A percentile compares a stretch with the other conserved stretches of the same genome.
phyloP scores from a whole-genome alignment of 306 rosid genomes.

The Begonia masoniana region DNA sequence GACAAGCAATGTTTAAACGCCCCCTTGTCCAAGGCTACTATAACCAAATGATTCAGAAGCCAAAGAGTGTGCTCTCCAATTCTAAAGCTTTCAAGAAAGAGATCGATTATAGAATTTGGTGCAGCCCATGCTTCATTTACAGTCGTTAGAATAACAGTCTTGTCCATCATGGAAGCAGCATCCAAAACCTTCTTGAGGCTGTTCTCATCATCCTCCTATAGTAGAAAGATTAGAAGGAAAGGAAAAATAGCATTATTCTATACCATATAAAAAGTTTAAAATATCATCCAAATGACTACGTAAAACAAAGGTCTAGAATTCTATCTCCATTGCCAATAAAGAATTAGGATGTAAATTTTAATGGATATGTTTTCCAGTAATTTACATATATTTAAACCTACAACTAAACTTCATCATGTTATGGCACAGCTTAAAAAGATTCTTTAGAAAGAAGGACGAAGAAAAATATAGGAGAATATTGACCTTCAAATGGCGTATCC shows the following conservation, averaged over 20 bases:
- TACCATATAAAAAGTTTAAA: neutral
- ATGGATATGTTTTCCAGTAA: neutral
- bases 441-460: too few species aligned
- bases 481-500: too few species aligned
- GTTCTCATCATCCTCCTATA: slow-evolving; percentile 38
- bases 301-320: neutral
- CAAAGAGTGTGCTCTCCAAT: slow-evolving; percentile 50
- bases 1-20: slow-evolving; percentile 71
- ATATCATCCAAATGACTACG: neutral
- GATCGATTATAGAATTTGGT: slow-evolving; percentile 66
- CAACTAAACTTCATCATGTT: too few species aligned
- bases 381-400: neutral
- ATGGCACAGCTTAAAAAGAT: too few species aligned
- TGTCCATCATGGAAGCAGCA: slow-evolving; percentile 64
- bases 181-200: slow-evolving; percentile 48
- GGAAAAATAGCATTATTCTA: slow-evolving; percentile 7
- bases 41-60: slow-evolving; percentile 75
- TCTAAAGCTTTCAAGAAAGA: slow-evolving; percentile 87
- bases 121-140: slow-evolving; percentile 96
- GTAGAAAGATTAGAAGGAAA: slow-evolving; percentile 10
- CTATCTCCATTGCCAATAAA: neutral
- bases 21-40: slow-evolving; percentile 62
- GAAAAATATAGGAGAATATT: too few species aligned
- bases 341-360: neutral
- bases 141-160: slow-evolving; percentile 79